Conservation (phyloP, 345 rosid species). For the Syzygium oleosum region DNA sequence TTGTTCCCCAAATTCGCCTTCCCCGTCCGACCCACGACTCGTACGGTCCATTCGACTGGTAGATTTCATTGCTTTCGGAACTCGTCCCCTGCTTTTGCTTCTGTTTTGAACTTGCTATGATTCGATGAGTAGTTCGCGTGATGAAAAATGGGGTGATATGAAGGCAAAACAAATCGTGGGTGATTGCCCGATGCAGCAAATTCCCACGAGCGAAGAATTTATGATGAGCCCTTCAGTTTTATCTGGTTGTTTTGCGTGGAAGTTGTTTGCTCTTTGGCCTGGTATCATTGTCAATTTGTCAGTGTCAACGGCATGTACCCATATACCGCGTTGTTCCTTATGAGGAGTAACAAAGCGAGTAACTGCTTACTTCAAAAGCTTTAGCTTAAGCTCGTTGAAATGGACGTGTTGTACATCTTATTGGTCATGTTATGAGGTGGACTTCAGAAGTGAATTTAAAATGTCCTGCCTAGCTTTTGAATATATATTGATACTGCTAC, state of each 20-base stretch:
- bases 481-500: not conserved
- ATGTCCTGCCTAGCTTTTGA: not conserved
- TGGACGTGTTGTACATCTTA: not conserved
- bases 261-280: not conserved
- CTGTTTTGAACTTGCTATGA: not conserved
- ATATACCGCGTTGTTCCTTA: not conserved
- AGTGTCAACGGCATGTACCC: not conserved
- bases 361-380: not conserved
- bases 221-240: not conserved
- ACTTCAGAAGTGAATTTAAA: not conserved
- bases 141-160: not conserved
- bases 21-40: not conserved
- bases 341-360: not conserved
- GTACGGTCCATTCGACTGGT: constrained; percentile 20
- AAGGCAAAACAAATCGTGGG: not conserved
- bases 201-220: not conserved
- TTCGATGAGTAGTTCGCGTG: not conserved
- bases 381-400: not conserved
- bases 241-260: not conserved
- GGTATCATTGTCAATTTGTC: not conserved
- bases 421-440: not conserved
- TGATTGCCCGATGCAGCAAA: not conserved
- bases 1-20: constrained; percentile 13
- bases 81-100: not conserved
- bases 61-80: not conserved